Evolutionary conservation across 2,329 filamentous ascomycete genomes (phyloP).

Genomic region (Aspergillus tubingensis): DNA sequence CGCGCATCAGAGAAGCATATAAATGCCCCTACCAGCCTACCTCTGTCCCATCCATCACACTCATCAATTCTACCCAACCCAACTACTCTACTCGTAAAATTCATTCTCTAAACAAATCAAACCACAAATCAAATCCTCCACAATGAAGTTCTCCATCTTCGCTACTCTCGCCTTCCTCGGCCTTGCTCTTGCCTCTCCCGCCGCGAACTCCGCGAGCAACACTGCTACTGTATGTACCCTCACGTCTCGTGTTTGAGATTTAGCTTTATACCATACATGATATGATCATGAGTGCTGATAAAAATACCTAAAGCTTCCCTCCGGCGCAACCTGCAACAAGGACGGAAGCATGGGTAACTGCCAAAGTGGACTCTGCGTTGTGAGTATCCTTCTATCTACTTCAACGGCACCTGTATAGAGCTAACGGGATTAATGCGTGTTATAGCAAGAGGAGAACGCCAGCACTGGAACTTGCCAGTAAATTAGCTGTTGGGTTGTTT

Average conservation of each 20-base stretch:
- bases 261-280: not conserved
- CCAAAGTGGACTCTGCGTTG: not conserved
- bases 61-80: not conserved
- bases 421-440: not conserved
- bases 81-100: not conserved
- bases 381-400: not conserved
- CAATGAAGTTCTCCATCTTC: not conserved
- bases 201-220: not conserved
- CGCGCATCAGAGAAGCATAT: too few species aligned
- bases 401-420: not conserved
- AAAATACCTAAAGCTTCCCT: not conserved
- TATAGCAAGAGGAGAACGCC: not conserved
- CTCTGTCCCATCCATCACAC: too few species aligned
- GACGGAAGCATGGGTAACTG: conserved; percentile 5
- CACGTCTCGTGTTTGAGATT: too few species aligned
- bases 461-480: not conserved
- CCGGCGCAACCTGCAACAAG: not conserved
- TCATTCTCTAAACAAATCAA: not conserved
- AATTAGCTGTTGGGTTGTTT: not conserved
- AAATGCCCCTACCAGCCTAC: too few species aligned
- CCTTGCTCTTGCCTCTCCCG: not conserved
- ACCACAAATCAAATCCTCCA: not conserved
- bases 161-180: not conserved
- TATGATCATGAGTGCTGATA: not conserved
- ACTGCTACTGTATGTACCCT: not conserved